Conservation (phyloP, 1,139 yeast genomes). For the Suhomyces yuchorum region DNA sequence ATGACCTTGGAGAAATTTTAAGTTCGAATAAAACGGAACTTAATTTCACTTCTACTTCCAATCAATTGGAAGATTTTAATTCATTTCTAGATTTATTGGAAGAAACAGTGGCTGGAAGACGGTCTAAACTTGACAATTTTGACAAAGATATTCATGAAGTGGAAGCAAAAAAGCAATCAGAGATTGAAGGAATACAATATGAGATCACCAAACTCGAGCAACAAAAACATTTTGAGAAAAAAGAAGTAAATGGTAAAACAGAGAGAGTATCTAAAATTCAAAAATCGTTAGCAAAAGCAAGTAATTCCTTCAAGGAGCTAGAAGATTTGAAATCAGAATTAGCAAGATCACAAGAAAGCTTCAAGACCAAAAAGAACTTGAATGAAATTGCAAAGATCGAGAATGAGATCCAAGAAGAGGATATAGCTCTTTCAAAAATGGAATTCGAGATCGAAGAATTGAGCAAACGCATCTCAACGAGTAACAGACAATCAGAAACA, state of each 20-base stretch:
- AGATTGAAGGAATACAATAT: constrained; percentile 11
- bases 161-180: constrained; percentile 11
- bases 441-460: constrained; percentile 60
- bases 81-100: neutral
- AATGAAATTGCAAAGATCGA: constrained; percentile 35
- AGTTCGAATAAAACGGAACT: neutral
- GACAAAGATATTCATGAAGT: constrained; percentile 11
- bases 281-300: constrained; percentile 36
- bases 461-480: constrained; percentile 50
- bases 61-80: neutral
- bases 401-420: constrained; percentile 36
- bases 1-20: neutral
- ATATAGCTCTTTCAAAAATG: constrained; percentile 38
- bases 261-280: constrained; percentile 37
- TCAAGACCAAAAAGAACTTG: constrained; percentile 28
- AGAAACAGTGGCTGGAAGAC: constrained; percentile 15
- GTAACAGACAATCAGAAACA: constrained; percentile 61
- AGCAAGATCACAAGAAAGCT: constrained; percentile 32
- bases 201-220: constrained; percentile 42
- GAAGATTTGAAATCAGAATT: constrained; percentile 42
- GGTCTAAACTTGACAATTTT: constrained; percentile 16
- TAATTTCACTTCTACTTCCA: neutral
- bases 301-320: constrained; percentile 43
- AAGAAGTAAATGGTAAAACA: constrained; percentile 35
- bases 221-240: constrained; percentile 36